A percentile compares a stretch with the other conserved stretches of the same genome.
phyloP scores from a whole-genome alignment of 78 protist species.

The Neovahlkampfia damariscottae region DNA sequence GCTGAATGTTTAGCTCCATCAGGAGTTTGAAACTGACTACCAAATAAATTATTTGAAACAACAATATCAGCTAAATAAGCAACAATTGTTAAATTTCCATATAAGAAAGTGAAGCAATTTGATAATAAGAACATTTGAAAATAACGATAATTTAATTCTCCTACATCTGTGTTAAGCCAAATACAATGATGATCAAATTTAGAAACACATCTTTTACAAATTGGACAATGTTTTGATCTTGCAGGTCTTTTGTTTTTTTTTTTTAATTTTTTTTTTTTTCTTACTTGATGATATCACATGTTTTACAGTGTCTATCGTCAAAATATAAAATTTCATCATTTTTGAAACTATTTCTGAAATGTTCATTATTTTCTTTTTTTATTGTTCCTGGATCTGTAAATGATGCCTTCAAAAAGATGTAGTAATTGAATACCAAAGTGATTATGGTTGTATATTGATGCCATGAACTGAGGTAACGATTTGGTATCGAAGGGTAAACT shows the following conservation, averaged over 20 bases:
- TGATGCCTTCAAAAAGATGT: not conserved
- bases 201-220: constrained; percentile 36
- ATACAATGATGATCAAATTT: constrained; percentile 49
- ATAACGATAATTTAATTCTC: constrained; percentile 22
- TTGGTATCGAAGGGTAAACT: not conserved
- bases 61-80: not conserved
- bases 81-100: not conserved
- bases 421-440: not conserved
- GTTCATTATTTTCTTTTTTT: not conserved
- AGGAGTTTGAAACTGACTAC: not conserved
- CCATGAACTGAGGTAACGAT: not conserved
- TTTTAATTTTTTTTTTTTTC: not conserved
- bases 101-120: not conserved
- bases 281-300: not conserved
- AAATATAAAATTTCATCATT: not conserved
- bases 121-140: constrained; percentile 6
- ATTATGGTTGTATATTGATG: not conserved
- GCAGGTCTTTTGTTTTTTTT: constrained; percentile 24
- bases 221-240: constrained; percentile 43
- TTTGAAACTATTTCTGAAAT: not conserved
- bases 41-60: not conserved
- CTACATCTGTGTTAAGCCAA: constrained; percentile 41
- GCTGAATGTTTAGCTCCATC: not conserved
- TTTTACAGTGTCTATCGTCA: not conserved
- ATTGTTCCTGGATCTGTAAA: not conserved